These are phyloP conservation scores for Penicillium rolfsii DNA, from an alignment of 2,329 filamentous ascomycete species.

Conservation along the genomic window DNA sequence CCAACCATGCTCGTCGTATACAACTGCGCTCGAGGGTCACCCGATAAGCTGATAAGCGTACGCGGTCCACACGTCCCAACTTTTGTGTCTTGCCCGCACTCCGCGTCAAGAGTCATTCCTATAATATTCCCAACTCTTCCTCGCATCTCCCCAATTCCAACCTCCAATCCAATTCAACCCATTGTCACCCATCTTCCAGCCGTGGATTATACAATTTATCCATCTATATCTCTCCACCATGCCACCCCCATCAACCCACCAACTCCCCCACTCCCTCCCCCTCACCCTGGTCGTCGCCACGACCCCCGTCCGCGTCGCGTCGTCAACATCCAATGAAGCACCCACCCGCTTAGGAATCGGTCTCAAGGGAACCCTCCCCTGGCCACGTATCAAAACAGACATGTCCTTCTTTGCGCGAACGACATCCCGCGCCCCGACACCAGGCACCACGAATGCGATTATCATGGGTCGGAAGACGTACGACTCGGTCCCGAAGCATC, in stretches of 20 bases:
- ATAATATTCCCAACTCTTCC: not conserved
- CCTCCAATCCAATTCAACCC: not conserved
- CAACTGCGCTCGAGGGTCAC: not conserved
- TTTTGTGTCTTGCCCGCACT: not conserved
- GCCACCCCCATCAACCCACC: slow-evolving; percentile 26
- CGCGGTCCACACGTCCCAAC: slow-evolving; percentile 8
- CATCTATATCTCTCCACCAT: slow-evolving; percentile 21
- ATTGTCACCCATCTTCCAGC: not conserved
- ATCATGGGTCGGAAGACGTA: slow-evolving; percentile 99
- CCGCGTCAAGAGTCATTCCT: not conserved
- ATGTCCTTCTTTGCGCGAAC: slow-evolving; percentile 95
- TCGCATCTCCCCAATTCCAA: not conserved
- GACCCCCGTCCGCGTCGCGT: slow-evolving; percentile 60
- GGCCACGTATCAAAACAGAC: slow-evolving; percentile 84
- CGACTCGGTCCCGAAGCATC: slow-evolving; percentile 79
- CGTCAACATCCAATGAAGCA: slow-evolving; percentile 62
- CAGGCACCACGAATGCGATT: slow-evolving; percentile 65
- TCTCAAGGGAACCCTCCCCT: slow-evolving; percentile 75
- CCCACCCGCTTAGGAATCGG: slow-evolving; percentile 87
- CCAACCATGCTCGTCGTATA: not conserved
- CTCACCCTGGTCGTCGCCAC: slow-evolving; percentile 93
- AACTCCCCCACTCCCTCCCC: slow-evolving; percentile 46
- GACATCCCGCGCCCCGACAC: slow-evolving; percentile 63
- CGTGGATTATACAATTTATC: not conserved
- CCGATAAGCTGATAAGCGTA: slow-evolving; percentile 12